Conservation (phyloP, 176 grass and related monocot species). For the Oryza glaberrima region DNA sequence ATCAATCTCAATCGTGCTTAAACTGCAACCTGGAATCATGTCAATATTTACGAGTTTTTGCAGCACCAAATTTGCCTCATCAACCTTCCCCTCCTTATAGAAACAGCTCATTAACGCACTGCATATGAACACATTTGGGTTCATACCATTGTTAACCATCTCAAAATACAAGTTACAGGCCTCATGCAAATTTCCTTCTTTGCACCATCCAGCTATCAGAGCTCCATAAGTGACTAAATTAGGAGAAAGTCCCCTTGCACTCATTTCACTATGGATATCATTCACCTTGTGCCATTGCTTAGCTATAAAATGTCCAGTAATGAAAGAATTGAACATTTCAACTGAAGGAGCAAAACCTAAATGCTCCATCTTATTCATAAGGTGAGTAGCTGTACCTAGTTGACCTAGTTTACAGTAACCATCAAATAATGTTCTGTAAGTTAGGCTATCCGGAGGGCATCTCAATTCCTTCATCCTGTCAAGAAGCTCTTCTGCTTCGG, state of each 20-base stretch:
- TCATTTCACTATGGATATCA: conserved; percentile 61
- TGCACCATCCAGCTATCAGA: conserved; percentile 88
- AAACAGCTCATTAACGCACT: conserved; percentile 71
- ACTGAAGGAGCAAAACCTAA: conserved; percentile 71
- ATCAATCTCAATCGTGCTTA: conserved; percentile 38
- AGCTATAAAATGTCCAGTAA: conserved; percentile 70
- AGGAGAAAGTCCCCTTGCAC: conserved; percentile 57
- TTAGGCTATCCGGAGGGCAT: conserved; percentile 67
- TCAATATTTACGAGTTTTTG: conserved; percentile 59
- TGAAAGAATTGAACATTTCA: conserved; percentile 94
- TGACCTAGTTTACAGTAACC: conserved; percentile 86
- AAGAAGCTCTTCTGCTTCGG: conserved; percentile 68
- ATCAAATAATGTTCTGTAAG: conserved; percentile 80
- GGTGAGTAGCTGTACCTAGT: conserved; percentile 50
- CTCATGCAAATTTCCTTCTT: conserved; percentile 72
- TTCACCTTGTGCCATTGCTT: conserved; percentile 55
- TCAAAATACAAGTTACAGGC: conserved; percentile 71
- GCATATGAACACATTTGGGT: conserved; percentile 79
- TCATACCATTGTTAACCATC: conserved; percentile 73
- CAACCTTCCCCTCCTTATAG: conserved; percentile 82
- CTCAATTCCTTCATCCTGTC: conserved; percentile 64
- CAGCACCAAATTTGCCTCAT: conserved; percentile 87
- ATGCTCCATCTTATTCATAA: conserved; percentile 68
- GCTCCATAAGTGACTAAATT: conserved; percentile 84
- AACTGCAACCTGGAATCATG: conserved; percentile 64